Conservation (phyloP, 106 monocot species). For the Dactylorhiza incarnata region DNA sequence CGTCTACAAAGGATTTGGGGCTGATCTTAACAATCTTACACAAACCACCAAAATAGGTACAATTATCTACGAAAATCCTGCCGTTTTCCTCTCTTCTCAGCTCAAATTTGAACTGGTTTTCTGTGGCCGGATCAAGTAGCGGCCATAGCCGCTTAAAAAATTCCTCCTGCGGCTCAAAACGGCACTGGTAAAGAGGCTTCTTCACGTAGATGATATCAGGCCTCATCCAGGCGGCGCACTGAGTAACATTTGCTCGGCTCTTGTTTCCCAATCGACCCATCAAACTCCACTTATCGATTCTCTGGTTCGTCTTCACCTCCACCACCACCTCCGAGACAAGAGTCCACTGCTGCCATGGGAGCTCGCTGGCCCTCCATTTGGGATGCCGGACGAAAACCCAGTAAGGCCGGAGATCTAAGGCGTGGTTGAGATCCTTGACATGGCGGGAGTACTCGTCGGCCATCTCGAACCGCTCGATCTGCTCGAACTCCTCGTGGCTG, state of each 20-base stretch:
- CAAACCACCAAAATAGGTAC: conserved; percentile 76
- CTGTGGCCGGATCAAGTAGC: conserved; percentile 73
- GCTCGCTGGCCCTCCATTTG: conserved; percentile 56
- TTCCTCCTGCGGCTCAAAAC: conserved; percentile 90
- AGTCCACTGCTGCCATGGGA: conserved; percentile 93
- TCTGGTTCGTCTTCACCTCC: conserved; percentile 39
- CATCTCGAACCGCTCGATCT: conserved; percentile 88
- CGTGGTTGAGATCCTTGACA: conserved; percentile 28
- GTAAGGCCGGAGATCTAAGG: conserved; percentile 48
- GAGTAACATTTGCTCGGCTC: conserved; percentile 50
- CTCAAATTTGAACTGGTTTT: conserved; percentile 48
- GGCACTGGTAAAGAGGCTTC: conserved; percentile 78
- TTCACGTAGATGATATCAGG: conserved; percentile 92
- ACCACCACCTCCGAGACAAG: conserved; percentile 66
- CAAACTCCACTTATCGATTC: conserved; percentile 87
- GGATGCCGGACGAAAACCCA: conserved; percentile 97
- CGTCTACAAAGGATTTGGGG: conserved; percentile 89
- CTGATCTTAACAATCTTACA: conserved; percentile 66
- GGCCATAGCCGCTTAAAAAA: conserved; percentile 68
- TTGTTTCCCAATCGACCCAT: conserved; percentile 83
- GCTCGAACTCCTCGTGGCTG: conserved; percentile 77
- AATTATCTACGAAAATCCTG: conserved; percentile 21
- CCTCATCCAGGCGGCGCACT: conserved; percentile 89
- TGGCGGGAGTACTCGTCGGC: conserved; percentile 39
- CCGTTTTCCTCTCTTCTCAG: conserved; percentile 29